Conservation (phyloP, 352 stramenopile species). For the Pythium dissotocum region DNA sequence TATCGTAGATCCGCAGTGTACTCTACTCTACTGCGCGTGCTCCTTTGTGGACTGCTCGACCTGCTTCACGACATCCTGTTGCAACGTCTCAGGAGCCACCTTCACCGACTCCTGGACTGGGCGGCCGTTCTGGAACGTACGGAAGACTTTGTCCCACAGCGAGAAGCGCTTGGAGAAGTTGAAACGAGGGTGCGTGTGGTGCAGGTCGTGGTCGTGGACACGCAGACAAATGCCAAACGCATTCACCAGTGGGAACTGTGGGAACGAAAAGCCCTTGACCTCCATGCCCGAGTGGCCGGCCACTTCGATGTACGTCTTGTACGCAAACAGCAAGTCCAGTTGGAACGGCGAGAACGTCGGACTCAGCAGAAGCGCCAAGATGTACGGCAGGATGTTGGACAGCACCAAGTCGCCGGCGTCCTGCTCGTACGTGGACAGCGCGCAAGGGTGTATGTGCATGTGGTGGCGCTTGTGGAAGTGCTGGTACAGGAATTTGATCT, state of each 20-base stretch:
- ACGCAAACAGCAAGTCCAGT: conserved; percentile 78
- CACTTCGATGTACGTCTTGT: conserved; percentile 90
- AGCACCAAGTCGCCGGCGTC: conserved; percentile 69
- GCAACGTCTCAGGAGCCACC: too few species aligned
- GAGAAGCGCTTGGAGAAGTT: conserved; percentile 91
- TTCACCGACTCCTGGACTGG: background rate
- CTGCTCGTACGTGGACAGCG: conserved; percentile 86
- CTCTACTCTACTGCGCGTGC: background rate
- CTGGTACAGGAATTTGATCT: conserved; percentile 68
- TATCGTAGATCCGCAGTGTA: background rate
- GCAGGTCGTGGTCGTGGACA: conserved; percentile 75
- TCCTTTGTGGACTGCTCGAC: background rate
- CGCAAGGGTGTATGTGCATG: conserved; percentile 68
- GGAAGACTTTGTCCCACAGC: conserved; percentile 85
- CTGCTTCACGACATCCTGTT: background rate
- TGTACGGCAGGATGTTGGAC: conserved; percentile 78
- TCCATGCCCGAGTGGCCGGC: conserved; percentile 82
- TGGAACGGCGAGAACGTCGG: conserved; percentile 56
- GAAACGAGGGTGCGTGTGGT: conserved; percentile 79
- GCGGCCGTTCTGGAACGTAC: conserved; percentile 57
- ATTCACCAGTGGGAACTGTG: conserved; percentile 76
- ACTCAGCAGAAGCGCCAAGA: conserved; percentile 44
- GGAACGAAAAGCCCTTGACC: conserved; percentile 85
- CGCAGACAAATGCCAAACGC: conserved; percentile 56
- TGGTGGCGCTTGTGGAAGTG: conserved; percentile 87